These are phyloP conservation scores for Echinosophora koreensis DNA, from an alignment of 306 rosid genomes.

Conservation along the genomic window DNA sequence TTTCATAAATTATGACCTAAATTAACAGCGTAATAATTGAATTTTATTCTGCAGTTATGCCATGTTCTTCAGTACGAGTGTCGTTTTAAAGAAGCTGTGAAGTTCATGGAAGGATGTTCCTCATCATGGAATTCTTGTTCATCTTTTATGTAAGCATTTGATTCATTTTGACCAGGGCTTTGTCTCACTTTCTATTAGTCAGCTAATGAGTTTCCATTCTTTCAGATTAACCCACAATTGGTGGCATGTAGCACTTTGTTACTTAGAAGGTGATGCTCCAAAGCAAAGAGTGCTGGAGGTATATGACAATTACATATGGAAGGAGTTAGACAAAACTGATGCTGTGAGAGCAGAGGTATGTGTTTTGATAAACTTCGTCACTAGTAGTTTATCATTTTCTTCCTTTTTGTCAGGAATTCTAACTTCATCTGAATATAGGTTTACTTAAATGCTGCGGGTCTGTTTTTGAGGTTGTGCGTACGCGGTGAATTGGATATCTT, in stretches of 20 bases:
- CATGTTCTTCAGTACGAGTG: constrained; percentile 88
- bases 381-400: constrained; percentile 2
- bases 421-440: constrained; percentile 61
- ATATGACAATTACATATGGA: constrained; percentile 85
- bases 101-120: constrained; percentile 86
- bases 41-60: constrained; percentile 73
- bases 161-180: constrained; percentile 24
- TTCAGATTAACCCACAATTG: constrained; percentile 97
- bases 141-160: constrained; percentile 71
- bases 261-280: constrained; percentile 82
- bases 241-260: constrained; percentile 98
- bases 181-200: constrained; percentile 31
- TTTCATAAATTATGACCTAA: constrained; percentile 12
- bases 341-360: constrained; percentile 62
- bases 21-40: constrained; percentile 30
- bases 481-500: constrained; percentile 60
- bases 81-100: constrained; percentile 79
- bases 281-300: constrained; percentile 61
- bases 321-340: constrained; percentile 79
- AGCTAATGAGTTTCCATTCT: constrained; percentile 20
- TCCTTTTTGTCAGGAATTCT: constrained; percentile 25
- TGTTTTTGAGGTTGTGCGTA: constrained; percentile 73
- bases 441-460: constrained; percentile 80
- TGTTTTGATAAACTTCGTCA: constrained; percentile 29
- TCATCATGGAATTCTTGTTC: constrained; percentile 70